Base-by-base conservation (phyloP, 1,139 yeast genomes). In the Zygosaccharomyces sapae region DNA sequence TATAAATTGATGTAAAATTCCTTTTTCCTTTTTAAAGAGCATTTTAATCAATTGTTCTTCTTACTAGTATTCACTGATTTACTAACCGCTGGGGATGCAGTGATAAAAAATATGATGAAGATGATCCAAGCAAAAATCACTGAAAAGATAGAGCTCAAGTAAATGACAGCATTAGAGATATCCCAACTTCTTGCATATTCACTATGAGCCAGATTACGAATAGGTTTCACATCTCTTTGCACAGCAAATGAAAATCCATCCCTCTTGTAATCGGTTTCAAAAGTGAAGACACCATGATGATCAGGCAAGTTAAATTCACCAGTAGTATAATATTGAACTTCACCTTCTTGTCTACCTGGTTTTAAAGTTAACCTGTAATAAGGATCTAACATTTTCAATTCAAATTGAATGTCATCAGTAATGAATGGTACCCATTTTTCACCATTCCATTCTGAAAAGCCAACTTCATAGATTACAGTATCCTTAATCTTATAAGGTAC, bases 241-340 rank as follows among this genome's bases (percentile, higher is more conserved):
- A 73, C 73, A 51, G 92, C 67, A 66, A 73, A 88, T 25, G 86
- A 75, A 56, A 77, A 73, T 6, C 97, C 97, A n/a, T 79, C 73
- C 63, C 96, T 81, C 67, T 79, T 79, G 72, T 90, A 90, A 59
- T 85, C 85, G 43, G 86, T 75, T 54, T 78, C 77, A 68, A 88
- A 88, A 3, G 96, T 87, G 70, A 89, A 94, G 78, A 92, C 86
- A 49, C 99, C 99, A 65, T 92, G 96, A 63, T 90, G 97, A 67
- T 92, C 97, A 19, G 98, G 98, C 42, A 89, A 70, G 47, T 77
- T 76, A 68, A 94, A 88, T 43, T 76, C 76, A 24, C 72, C 71
- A 2, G 77, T 68, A 5, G 74, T 66, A 59, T 81, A 82, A 25
- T 55, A 55, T 29, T 58, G 65, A 27, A 60, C 63, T 9, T 55